Percentiles rank a stretch among this genome's conserved stretches.
Conservation (phyloP, 352 stramenopile genomes). For the Stramenopiles sp. region DNA sequence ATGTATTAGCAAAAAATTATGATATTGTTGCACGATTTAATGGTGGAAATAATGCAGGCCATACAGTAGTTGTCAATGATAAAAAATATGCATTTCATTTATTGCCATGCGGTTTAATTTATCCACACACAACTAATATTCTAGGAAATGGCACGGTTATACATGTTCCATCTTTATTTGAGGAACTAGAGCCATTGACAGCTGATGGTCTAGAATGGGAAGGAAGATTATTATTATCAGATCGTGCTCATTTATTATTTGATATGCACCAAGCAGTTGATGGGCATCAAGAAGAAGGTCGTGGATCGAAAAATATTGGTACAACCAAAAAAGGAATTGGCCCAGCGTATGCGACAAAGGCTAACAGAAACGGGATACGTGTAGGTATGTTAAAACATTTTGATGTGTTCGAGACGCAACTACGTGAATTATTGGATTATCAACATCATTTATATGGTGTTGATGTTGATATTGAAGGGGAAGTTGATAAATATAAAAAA, state of each 20-base stretch:
- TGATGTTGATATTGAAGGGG: slow-evolving; percentile 45
- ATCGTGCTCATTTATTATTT: slow-evolving; percentile 94
- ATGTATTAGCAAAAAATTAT: slow-evolving; percentile 46
- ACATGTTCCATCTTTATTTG: slow-evolving; percentile 83
- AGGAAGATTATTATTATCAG: slow-evolving; percentile 82
- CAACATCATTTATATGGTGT: slow-evolving; percentile 16
- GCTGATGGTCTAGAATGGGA: slow-evolving; percentile 62
- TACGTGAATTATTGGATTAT: slow-evolving; percentile 17
- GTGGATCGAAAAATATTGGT: slow-evolving; percentile 87
- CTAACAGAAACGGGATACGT: slow-evolving; percentile 86
- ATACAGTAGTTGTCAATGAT: slow-evolving; percentile 89
- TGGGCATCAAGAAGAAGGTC: slow-evolving; percentile 41
- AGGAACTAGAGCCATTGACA: slow-evolving; percentile 59
- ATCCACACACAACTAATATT: slow-evolving; percentile 78
- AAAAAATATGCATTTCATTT: slow-evolving; percentile 99
- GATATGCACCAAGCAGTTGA: slow-evolving; percentile 91
- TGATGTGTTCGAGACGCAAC: slow-evolving; percentile 38
- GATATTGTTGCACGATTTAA: slow-evolving; percentile 20
- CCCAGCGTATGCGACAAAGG: slow-evolving; percentile 94
- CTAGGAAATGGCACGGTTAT: slow-evolving; percentile 96
- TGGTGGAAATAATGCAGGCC: slow-evolving; percentile 88
- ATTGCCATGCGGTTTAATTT: slow-evolving; percentile 89
- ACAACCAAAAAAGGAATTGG: slow-evolving; percentile 97
- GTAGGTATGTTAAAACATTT: slow-evolving; percentile 75
- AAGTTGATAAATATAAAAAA: slow-evolving; percentile 51